Evolutionary conservation across 2,329 filamentous ascomycete species (phyloP), one percentile per base, ranked within the genome.

Genomic region (Scorias spongiosa): DNA sequence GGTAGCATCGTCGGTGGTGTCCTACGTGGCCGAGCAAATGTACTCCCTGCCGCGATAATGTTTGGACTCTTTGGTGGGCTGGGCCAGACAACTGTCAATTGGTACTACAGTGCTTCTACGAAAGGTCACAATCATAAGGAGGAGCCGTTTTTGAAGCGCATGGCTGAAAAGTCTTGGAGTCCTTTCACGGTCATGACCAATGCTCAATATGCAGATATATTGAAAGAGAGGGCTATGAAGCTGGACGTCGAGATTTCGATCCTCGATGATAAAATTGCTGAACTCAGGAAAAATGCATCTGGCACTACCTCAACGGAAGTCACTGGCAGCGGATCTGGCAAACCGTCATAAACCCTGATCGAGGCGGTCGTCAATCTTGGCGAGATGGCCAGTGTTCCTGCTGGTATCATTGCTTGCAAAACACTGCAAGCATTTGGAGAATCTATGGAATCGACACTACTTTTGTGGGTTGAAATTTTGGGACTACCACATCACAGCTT

Each of bases 161-260:
- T 75, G 48, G 67, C 70, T 29, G 70, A 76, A 40, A 81, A 76
- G 29, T 79, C 73, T 55, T 85, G 79, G 75, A 81, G 78, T 49
- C 84, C 84, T 0, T 67, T 91, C 48, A 80, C 72, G 53, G 72
- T 74, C 10, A 64, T 91, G 20, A 76, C 76, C 0, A 80, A 91
- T 51, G 71, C 80, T 20, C 78, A 91, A 52, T 91, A 91, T 56
- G 72, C 74, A 46, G 64, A 71, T 1, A 77, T 86, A 64, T 67
- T 91, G 54, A 67, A 71, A 28, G 81, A 88, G 58, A 85, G 80
- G 62, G 64, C 86, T 36, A 59, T 89, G 20, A 72, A 69, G 48
- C 65, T 89, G 2, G 80, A 91, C 50, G 81, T 76, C 1, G 81
- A 89, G 48, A 86, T 91, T 60, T 78, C 83, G 0, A 61, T 91